These are phyloP conservation scores for Aspergillus mulundensis DNA, from an alignment of 495 filamentous ascomycete species.

Conservation along the genomic window DNA sequence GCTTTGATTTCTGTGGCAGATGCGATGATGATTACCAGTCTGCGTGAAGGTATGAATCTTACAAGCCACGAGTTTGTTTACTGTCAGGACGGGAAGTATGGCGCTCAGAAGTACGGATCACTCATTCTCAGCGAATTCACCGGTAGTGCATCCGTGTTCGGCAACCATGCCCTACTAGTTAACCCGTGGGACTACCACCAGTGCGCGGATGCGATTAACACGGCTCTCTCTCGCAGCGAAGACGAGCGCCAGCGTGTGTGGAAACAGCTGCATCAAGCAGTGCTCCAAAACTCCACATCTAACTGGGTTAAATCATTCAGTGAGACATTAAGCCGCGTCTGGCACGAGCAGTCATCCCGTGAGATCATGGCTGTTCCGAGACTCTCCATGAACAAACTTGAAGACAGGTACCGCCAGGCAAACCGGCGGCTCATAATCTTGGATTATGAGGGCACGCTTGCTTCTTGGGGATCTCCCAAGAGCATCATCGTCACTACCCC, in stretches of 20 bases:
- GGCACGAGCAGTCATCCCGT: constrained; percentile 75
- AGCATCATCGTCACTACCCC: constrained; percentile 79
- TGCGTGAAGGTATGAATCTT: constrained; percentile 94
- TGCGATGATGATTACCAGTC: constrained; percentile 84
- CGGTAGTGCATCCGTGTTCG: constrained; percentile 81
- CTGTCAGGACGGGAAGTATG: constrained; percentile 80
- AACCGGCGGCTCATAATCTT: constrained; percentile 75
- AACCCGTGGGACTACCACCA: constrained; percentile 92
- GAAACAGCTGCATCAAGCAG: constrained; percentile 65
- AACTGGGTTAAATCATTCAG: constrained; percentile 77
- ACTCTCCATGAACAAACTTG: constrained; percentile 60
- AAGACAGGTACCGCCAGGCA: constrained; percentile 58
- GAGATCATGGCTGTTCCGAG: constrained; percentile 83
- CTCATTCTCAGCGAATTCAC: constrained; percentile 93
- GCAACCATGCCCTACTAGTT: constrained; percentile 65
- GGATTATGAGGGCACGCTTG: constrained; percentile 88
- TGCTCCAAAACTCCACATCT: constrained; percentile 73
- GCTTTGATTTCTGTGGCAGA: constrained; percentile 84
- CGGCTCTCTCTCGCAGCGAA: constrained; percentile 69
- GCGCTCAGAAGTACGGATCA: constrained; percentile 73
- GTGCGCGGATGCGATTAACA: constrained; percentile 77
- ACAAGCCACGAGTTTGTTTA: constrained; percentile 89
- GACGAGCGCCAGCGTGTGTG: constrained; percentile 72
- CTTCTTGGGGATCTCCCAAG: constrained; percentile 73
- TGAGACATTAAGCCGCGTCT: constrained; percentile 62